phyloP scores from a whole-genome alignment of 2,329 filamentous ascomycete species.

The Talaromyces sp. region DNA sequence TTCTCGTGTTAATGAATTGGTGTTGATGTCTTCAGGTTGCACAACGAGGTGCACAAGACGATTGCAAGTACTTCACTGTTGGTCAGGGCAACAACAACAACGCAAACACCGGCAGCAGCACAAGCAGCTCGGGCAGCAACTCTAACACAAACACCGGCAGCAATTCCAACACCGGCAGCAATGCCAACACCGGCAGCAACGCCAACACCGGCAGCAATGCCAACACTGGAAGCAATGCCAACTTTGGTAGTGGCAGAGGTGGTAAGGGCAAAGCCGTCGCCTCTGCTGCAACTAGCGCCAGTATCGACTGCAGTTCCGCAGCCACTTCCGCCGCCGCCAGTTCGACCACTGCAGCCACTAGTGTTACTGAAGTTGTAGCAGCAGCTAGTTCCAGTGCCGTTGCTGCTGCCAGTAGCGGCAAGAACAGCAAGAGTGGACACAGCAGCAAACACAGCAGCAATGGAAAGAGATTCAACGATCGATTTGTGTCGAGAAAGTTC shows the following conservation, averaged over 20 bases:
- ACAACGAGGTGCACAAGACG: constrained; percentile 52
- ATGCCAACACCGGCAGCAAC: constrained; percentile 1
- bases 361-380: neutral
- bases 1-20: constrained; percentile 14
- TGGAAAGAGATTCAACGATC: constrained; percentile 8
- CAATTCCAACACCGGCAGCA: constrained; percentile 2
- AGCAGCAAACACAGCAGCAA: constrained; percentile 14
- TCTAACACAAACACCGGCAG: neutral
- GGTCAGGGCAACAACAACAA: constrained; percentile 17
- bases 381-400: constrained; percentile 10
- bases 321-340: no score
- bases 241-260: neutral
- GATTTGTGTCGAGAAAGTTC: constrained; percentile 8
- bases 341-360: neutral
- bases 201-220: constrained; percentile 7
- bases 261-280: neutral
- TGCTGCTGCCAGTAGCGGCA: constrained; percentile 4
- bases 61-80: constrained; percentile 51
- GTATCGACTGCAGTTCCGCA: neutral
- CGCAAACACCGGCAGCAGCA: neutral
- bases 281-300: neutral
- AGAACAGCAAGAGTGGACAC: constrained; percentile 6
- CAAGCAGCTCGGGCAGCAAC: neutral
- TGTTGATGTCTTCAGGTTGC: constrained; percentile 34
- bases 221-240: constrained; percentile 7